Evolutionary conservation across 495 filamentous ascomycete genomes (phyloP).

Genomic region (Penicillium diatomitis): DNA sequence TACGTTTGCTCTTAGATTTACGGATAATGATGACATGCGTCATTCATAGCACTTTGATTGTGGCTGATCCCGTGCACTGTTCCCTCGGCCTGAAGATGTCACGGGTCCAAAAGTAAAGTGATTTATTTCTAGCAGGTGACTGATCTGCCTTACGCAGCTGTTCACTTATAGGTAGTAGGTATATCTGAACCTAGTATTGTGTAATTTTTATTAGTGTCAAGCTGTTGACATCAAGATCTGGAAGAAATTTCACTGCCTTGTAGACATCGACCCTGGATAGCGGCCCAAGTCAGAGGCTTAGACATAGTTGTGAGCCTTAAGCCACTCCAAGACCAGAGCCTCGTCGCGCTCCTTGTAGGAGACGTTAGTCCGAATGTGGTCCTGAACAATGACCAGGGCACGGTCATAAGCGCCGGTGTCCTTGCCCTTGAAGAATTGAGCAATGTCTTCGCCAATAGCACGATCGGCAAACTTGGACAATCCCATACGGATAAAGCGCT

Average conservation of each 20-base stretch:
- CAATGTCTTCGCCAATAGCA: conserved; percentile 65
- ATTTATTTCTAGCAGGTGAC: conserved; percentile 10
- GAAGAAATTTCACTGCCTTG: too few relatives aligned
- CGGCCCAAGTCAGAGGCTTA: conserved; percentile 8
- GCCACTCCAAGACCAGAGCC: conserved; percentile 59
- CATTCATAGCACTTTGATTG: neutral
- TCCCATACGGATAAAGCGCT: conserved; percentile 71
- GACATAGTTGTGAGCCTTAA: conserved; percentile 53
- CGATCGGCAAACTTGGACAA: conserved; percentile 68
- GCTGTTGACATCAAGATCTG: too few relatives aligned
- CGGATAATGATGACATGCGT: neutral
- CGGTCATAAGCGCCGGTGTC: conserved; percentile 74
- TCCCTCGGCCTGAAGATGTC: conserved; percentile 3
- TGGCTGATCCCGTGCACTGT: conserved; percentile 3
- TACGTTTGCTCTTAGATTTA: neutral
- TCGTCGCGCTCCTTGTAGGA: conserved; percentile 69
- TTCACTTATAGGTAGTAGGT: too few relatives aligned
- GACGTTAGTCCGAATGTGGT: conserved; percentile 70
- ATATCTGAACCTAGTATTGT: too few relatives aligned
- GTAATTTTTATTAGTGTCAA: too few relatives aligned
- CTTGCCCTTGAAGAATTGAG: conserved; percentile 72
- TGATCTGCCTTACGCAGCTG: neutral
- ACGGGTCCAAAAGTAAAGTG: too few relatives aligned
- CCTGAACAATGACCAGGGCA: conserved; percentile 65
- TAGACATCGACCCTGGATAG: too few relatives aligned